phyloP scores from a whole-genome alignment of 768 basidiomycete genomes.

The Rhizopogon vinicolor region DNA sequence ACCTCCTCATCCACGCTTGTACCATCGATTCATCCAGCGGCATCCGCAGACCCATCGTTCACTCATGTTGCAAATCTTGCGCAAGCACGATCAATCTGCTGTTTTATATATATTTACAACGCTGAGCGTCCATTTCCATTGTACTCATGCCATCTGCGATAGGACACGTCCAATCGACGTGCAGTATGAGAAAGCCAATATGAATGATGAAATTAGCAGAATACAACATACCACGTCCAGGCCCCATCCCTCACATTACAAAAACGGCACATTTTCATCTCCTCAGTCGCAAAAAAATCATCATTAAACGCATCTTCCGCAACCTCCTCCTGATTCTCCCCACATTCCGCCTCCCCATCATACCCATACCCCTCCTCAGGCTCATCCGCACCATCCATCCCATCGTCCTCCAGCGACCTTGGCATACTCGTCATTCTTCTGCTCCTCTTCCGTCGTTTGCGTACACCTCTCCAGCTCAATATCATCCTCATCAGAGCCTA shows the following conservation, averaged over 20 bases:
- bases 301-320: too few species aligned
- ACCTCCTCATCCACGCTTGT: too few species aligned
- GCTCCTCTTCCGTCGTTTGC: slow-evolving; percentile 40
- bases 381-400: slow-evolving; percentile 37
- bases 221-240: neutral
- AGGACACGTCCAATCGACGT: neutral
- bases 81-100: too few species aligned
- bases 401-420: slow-evolving; percentile 67
- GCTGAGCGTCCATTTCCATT: too few species aligned
- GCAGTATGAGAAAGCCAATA: neutral
- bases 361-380: slow-evolving; percentile 18
- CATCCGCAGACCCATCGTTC: too few species aligned
- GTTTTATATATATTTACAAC: too few species aligned
- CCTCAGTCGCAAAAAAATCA: slow-evolving; percentile 74
- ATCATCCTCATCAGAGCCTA: slow-evolving; percentile 46
- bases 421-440: slow-evolving; percentile 84
- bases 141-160: too few species aligned
- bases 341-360: too few species aligned
- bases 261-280: slow-evolving; percentile 78
- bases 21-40: too few species aligned
- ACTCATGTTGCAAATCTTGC: too few species aligned
- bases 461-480: slow-evolving; percentile 34
- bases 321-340: too few species aligned
- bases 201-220: neutral
- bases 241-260: slow-evolving; percentile 27